A percentile compares a stretch with the other conserved stretches of the same genome.
phyloP scores from a whole-genome alignment of 2,329 filamentous ascomycete genomes.

The Penicillium sp. region DNA sequence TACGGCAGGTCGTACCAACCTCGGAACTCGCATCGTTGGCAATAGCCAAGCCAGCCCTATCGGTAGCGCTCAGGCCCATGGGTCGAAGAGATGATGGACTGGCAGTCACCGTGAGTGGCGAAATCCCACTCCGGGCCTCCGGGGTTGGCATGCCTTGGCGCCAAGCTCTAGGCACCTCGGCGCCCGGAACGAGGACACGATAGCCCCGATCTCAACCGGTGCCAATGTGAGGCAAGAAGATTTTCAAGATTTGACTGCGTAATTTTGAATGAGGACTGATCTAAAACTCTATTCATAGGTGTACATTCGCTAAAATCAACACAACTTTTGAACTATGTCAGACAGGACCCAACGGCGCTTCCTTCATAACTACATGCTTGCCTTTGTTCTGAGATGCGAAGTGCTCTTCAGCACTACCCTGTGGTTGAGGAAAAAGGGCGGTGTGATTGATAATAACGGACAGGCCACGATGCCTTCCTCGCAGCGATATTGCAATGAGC shows the following conservation, averaged over 20 bases:
- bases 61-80: background rate
- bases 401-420: background rate
- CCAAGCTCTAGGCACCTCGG: background rate
- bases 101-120: background rate
- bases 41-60: background rate
- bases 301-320: background rate
- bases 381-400: background rate
- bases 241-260: too few species aligned
- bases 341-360: background rate
- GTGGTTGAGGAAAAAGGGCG: background rate
- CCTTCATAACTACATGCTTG: background rate
- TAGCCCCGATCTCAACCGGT: background rate
- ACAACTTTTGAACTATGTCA: background rate
- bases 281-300: background rate
- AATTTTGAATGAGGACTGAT: too few species aligned
- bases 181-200: background rate
- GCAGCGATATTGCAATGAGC: constrained; percentile 56
- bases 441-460: constrained; percentile 53
- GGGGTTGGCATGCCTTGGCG: background rate
- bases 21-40: background rate
- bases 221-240: background rate
- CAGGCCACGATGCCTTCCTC: constrained; percentile 56
- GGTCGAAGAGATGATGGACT: background rate
- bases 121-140: background rate
- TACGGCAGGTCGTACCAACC: background rate